Evolutionary conservation across 306 rosid species (phyloP).

Genomic region (Cucumis hystrix): DNA sequence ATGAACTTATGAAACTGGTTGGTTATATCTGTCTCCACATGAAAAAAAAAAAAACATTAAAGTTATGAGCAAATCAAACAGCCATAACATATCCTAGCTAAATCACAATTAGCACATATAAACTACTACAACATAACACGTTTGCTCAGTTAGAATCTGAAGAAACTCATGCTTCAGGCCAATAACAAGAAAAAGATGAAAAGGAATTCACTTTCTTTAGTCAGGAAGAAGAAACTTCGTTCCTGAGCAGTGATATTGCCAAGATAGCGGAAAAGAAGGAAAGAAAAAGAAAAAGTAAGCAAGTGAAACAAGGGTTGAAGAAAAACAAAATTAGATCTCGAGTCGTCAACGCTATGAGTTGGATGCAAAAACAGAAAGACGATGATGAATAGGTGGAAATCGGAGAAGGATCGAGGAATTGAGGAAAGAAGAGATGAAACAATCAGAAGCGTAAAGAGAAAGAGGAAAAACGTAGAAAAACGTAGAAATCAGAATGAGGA

Average conservation of each 20-base stretch:
- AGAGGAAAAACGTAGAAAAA: not conserved
- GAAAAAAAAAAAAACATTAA: not conserved
- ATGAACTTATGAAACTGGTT: conserved; percentile 9
- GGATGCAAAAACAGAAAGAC: not conserved
- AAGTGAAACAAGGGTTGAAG: not conserved
- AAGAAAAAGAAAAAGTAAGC: not conserved
- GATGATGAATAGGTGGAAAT: not conserved
- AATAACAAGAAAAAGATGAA: not conserved
- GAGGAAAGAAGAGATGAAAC: not conserved
- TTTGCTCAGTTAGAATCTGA: not conserved
- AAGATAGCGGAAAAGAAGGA: not conserved
- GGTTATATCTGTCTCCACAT: conserved; percentile 5
- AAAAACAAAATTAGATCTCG: not conserved
- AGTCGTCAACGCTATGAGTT: not conserved
- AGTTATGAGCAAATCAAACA: not conserved
- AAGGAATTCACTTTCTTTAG: not conserved
- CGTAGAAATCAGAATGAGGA: not conserved
- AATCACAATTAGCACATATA: not conserved
- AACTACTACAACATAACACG: not conserved
- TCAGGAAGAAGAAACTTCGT: not conserved
- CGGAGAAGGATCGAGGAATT: not conserved
- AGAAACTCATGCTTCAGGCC: not conserved
- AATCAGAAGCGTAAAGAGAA: not conserved
- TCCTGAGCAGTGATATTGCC: not conserved
- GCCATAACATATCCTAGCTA: not conserved